Evolutionary conservation across 441 rosid genomes (phyloP), one percentile per base, ranked within the genome.

Genomic region (Rhodomyrtus psidioides): DNA sequence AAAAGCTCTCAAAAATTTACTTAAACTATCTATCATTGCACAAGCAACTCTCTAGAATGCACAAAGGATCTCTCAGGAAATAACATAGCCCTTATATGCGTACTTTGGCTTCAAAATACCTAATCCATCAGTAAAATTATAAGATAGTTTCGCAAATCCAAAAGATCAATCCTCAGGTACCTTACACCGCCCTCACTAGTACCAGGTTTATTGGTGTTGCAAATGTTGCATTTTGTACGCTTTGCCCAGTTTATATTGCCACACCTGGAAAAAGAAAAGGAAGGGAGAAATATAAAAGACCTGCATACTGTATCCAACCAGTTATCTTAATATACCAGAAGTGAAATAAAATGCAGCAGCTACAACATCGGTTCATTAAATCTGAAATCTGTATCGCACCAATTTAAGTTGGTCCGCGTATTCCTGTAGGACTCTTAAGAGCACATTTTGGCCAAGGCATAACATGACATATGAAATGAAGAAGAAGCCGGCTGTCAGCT

Each of bases 241-340:
- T 97, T 97, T 86, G 98, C 99, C 99, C 99, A 97, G 89, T 94
- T 97, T 86, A 96, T 95, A 89, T 97, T 96, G 89, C 93, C 99
- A 91, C 99, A 97, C 98, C 98, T 97, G 94, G 82, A 81, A 87
- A 24, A 49, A 15, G 56, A 39, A 53, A 58, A 82, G 14, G 28
- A 55, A 86, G 60, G 30, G 30, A 44, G 46, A 81, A 28, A 53
- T 82, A 82, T 49, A 27, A 62, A 49, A 53, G 56, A 30, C 23
- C n/a, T 34, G 79, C 46, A 19, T 65, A 65, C 26, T 9, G 26
- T 19, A 65, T 65, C 42, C 42, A 65, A 34, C 12, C 46, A 21
- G 15, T 65, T 34, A 34, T 65, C 44, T 65, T 65, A 34, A 21
- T 65, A 19, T 65, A 19, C 49, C 26, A 65, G 76, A 65, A 34